These are phyloP conservation scores for Suillus subalutaceus DNA, from an alignment of 768 basidiomycete genomes.

Conservation along the genomic window DNA sequence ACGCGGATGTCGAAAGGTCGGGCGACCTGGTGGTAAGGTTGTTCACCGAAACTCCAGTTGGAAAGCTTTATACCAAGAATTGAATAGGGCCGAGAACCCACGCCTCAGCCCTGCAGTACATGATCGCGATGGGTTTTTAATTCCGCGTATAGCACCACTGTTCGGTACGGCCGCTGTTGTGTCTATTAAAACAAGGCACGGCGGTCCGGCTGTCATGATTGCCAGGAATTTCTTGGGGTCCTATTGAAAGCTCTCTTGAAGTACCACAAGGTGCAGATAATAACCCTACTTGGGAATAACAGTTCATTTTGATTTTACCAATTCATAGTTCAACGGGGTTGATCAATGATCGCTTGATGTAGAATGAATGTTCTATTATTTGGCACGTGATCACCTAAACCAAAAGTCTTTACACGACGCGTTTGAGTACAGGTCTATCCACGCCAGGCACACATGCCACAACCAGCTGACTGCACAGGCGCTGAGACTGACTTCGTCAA, in stretches of 20 bases:
- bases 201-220: neutral
- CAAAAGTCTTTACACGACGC: no score
- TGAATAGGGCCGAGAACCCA: neutral
- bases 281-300: no score
- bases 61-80: conserved; percentile 5
- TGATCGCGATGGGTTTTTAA: neutral
- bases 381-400: no score
- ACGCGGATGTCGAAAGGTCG: neutral
- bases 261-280: neutral
- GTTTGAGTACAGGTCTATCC: no score
- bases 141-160: neutral
- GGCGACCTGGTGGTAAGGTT: neutral
- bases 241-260: neutral
- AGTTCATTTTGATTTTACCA: no score
- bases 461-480: no score
- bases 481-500: no score
- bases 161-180: conserved; percentile 9
- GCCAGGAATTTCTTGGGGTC: neutral
- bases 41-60: neutral
- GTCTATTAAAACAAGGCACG: conserved; percentile 10
- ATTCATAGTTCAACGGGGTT: neutral
- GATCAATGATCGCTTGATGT: neutral
- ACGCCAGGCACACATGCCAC: no score
- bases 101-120: neutral
- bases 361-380: no score